These are phyloP conservation scores for Talaromyces piceae DNA, from an alignment of 2,329 filamentous ascomycete species.

Conservation along the genomic window DNA sequence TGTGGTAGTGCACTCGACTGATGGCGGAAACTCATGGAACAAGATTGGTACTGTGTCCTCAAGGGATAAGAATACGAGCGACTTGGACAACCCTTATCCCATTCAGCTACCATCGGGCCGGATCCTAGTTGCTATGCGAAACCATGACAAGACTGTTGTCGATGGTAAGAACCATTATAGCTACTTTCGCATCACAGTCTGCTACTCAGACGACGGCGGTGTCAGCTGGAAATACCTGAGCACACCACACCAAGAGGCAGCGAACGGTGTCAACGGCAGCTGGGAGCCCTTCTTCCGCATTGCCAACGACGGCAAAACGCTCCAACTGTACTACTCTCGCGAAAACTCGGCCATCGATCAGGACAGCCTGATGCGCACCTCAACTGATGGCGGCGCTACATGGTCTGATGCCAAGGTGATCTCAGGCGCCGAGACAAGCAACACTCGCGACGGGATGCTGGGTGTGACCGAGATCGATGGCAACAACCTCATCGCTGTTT, in stretches of 20 bases:
- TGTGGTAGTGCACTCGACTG: slow-evolving; percentile 3
- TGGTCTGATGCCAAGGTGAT: slow-evolving; percentile 5
- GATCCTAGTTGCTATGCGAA: slow-evolving; percentile 8
- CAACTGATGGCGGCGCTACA: slow-evolving; percentile 4
- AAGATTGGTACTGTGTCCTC: slow-evolving; percentile 3
- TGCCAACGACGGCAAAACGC: neutral
- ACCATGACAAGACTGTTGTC: neutral
- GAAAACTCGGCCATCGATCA: slow-evolving; percentile 6
- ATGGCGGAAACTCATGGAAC: slow-evolving; percentile 3
- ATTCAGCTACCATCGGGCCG: slow-evolving; percentile 6
- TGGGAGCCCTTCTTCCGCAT: slow-evolving; percentile 11
- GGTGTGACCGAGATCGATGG: slow-evolving; percentile 3
- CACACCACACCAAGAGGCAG: neutral
- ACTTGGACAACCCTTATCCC: slow-evolving; percentile 9
- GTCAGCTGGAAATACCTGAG: slow-evolving; percentile 7
- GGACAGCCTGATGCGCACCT: slow-evolving; percentile 9
- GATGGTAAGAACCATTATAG: neutral
- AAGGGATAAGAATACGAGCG: neutral
- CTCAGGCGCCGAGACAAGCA: neutral
- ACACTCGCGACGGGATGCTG: slow-evolving; percentile 8
- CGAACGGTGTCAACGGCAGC: slow-evolving; percentile 1
- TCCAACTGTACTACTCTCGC: slow-evolving; percentile 10
- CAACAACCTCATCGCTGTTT: slow-evolving; percentile 5
- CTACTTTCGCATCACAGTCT: slow-evolving; percentile 10
- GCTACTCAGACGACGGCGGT: slow-evolving; percentile 9